These are phyloP conservation scores for Metschnikowia aberdeeniae DNA, from an alignment of 805 yeast genomes.

Conservation along the genomic window DNA sequence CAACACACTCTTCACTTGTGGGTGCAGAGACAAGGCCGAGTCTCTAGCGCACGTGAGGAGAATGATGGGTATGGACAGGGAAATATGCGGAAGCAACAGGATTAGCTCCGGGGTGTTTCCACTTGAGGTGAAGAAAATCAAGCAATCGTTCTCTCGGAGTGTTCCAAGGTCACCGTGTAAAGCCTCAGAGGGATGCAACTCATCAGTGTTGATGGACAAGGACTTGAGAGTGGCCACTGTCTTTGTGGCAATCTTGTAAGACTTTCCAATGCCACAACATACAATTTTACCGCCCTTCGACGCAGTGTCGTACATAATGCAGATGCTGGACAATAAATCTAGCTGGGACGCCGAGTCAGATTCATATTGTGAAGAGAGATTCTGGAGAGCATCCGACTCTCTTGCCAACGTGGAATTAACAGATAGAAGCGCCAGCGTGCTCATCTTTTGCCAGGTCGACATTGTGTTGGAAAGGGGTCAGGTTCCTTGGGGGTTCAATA, in stretches of 20 bases:
- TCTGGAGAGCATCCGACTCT: constrained; percentile 47
- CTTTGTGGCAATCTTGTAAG: constrained; percentile 73
- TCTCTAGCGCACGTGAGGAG: constrained; percentile 58
- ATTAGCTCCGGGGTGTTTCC: constrained; percentile 80
- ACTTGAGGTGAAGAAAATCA: constrained; percentile 70
- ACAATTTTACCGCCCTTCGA: constrained; percentile 62
- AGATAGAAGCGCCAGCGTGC: constrained; percentile 28
- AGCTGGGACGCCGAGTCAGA: constrained; percentile 42
- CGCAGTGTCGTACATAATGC: constrained; percentile 28
- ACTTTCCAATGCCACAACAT: constrained; percentile 81
- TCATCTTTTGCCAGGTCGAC: constrained; percentile 11
- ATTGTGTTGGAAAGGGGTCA: background rate
- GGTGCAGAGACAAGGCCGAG: constrained; percentile 51
- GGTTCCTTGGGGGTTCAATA: background rate
- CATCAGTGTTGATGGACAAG: constrained; percentile 61
- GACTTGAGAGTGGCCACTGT: constrained; percentile 81
- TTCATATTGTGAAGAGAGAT: constrained; percentile 44
- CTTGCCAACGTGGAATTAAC: constrained; percentile 37
- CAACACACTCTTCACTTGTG: constrained; percentile 49
- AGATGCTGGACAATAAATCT: constrained; percentile 42
- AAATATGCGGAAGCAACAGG: constrained; percentile 54
- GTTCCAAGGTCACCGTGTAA: constrained; percentile 87
- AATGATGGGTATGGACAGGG: constrained; percentile 49
- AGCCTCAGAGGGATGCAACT: constrained; percentile 82
- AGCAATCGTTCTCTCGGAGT: constrained; percentile 51